A percentile compares a stretch with the other conserved stretches of the same genome.
phyloP scores from a whole-genome alignment of 148 eudicot genomes.

The Fagopyrum esculentum region DNA sequence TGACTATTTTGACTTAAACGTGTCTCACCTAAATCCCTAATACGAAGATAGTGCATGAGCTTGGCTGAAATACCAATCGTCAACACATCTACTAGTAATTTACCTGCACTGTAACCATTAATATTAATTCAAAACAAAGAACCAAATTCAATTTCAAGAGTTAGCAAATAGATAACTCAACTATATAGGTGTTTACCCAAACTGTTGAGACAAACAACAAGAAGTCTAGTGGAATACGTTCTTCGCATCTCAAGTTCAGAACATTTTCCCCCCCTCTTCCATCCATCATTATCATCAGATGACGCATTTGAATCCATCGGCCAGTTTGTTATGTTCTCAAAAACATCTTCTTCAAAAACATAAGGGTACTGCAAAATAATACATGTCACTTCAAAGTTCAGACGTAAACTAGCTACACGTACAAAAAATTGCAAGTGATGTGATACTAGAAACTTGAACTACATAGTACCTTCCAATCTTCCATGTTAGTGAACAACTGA shows the following conservation, averaged over 20 bases:
- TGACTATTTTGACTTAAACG: constrained; percentile 37
- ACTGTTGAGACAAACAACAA: constrained; percentile 79
- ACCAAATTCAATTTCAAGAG: neutral
- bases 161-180: neutral
- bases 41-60: constrained; percentile 86
- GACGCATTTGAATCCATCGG: constrained; percentile 56
- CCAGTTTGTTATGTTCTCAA: constrained; percentile 74
- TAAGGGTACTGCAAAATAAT: constrained; percentile 63
- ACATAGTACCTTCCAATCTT: constrained; percentile 54
- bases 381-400: neutral
- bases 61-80: constrained; percentile 82
- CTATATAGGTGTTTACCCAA: constrained; percentile 12
- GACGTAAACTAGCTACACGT: neutral
- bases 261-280: constrained; percentile 46
- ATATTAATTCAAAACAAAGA: neutral
- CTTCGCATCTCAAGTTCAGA: constrained; percentile 81
- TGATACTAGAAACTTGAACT: neutral
- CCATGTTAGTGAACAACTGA: constrained; percentile 83
- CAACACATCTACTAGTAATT: constrained; percentile 80
- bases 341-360: constrained; percentile 81
- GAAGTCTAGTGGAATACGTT: constrained; percentile 83
- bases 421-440: neutral
- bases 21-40: constrained; percentile 62
- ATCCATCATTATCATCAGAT: constrained; percentile 30
- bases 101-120: constrained; percentile 60